A percentile compares a stretch with the other conserved stretches of the same genome.
Evolutionary conservation across 176 grass and related monocot genomes (phyloP).

Genomic region (Saccharum spontaneum): DNA sequence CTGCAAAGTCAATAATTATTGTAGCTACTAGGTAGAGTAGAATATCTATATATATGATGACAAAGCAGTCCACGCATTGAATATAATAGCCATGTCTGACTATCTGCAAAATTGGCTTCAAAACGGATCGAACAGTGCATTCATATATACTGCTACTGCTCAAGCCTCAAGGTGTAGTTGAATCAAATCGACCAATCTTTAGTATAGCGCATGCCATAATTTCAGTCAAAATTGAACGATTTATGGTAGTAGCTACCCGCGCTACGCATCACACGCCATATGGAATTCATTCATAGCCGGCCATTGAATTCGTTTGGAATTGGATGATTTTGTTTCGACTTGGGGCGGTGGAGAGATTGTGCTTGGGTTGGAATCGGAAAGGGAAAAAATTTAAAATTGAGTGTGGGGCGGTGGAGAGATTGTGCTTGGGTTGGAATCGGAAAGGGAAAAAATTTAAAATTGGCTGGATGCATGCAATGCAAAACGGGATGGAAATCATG

Average conservation of each 20-base stretch:
- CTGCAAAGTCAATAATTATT: background rate
- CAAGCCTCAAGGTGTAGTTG: background rate
- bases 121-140: background rate
- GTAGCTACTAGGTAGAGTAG: background rate
- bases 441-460: background rate
- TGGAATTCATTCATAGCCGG: background rate
- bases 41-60: no score
- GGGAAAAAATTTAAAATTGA: background rate
- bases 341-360: constrained; percentile 26
- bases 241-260: background rate
- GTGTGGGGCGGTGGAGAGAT: constrained; percentile 20
- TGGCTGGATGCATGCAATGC: background rate
- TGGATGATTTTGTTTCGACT: background rate
- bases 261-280: background rate
- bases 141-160: background rate
- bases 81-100: background rate
- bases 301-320: background rate
- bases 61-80: background rate
- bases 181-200: background rate
- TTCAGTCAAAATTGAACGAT: background rate
- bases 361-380: constrained; percentile 15
- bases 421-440: constrained; percentile 15
- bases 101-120: background rate
- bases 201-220: background rate
- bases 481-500: background rate